These are phyloP conservation scores for Graphilbum sp. DNA, from an alignment of 2,329 filamentous ascomycete genomes.

Conservation along the genomic window DNA sequence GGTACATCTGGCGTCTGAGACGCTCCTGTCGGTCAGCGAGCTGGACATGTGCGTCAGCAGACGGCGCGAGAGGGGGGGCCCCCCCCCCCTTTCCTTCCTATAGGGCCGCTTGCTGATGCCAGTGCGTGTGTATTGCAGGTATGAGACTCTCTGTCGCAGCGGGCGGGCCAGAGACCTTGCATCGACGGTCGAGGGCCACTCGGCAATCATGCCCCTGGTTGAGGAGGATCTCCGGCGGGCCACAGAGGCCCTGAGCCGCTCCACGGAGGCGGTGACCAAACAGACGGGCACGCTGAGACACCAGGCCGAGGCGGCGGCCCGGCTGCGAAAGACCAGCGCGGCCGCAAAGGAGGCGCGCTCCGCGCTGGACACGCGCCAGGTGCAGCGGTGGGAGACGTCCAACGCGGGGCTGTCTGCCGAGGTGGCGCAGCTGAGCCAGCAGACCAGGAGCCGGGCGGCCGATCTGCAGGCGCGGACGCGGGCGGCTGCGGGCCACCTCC, in stretches of 20 bases:
- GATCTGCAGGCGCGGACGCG: conserved; percentile 36
- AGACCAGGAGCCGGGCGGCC: conserved; percentile 26
- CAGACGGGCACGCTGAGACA: conserved; percentile 44
- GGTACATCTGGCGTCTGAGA: conserved; percentile 30
- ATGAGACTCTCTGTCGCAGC: conserved; percentile 28
- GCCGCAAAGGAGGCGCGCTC: conserved; percentile 18
- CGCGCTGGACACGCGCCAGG: conserved; percentile 18
- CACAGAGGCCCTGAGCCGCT: conserved; percentile 45
- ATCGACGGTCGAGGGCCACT: conserved; percentile 24
- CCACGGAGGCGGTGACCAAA: conserved; percentile 46
- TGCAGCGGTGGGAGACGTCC: conserved; percentile 22
- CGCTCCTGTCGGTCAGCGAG: conserved; percentile 37
- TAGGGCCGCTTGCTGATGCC: too few species aligned
- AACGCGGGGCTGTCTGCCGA: conserved; percentile 24
- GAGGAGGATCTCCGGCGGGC: conserved; percentile 45
- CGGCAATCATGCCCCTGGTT: conserved; percentile 30
- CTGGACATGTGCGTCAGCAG: conserved; percentile 25
- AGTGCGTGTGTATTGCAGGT: too few species aligned
- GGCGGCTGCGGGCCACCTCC: conserved; percentile 25
- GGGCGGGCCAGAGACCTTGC: conserved; percentile 31
- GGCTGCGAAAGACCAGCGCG: conserved; percentile 27
- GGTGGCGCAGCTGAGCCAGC: conserved; percentile 31
- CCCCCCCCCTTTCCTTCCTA: too few species aligned
- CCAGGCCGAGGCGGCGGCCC: conserved; percentile 44
- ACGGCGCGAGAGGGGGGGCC: background rate